Evolutionary conservation across 208 protist genomes (phyloP).

Genomic region (Leishmania turanica): DNA sequence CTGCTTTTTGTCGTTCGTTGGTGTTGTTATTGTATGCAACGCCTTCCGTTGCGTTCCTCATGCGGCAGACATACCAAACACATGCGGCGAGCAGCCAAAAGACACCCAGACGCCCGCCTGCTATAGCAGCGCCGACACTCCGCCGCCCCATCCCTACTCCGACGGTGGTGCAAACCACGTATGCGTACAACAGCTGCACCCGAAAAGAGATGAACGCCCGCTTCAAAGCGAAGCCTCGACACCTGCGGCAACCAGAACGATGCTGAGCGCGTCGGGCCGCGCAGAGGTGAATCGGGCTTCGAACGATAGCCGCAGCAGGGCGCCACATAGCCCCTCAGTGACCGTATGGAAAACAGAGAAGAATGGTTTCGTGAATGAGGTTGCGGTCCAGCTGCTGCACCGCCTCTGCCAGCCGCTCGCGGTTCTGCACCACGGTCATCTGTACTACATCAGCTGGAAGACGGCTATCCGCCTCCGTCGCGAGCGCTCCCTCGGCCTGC

Average conservation of each 20-base stretch:
- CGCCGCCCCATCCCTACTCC: background rate
- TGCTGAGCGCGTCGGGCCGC: background rate
- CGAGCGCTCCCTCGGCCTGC: background rate
- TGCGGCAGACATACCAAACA: background rate
- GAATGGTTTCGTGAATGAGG: slow-evolving; percentile 82
- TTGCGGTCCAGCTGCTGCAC: slow-evolving; percentile 39
- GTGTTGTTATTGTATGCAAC: background rate
- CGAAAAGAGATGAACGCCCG: background rate
- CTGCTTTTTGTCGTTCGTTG: background rate
- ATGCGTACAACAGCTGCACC: background rate
- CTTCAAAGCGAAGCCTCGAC: background rate
- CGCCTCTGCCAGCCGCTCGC: slow-evolving; percentile 45
- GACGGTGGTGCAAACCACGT: background rate
- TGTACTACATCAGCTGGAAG: slow-evolving; percentile 8
- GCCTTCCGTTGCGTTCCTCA: background rate
- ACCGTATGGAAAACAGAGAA: slow-evolving; percentile 80
- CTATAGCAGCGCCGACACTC: background rate
- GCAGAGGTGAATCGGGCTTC: background rate
- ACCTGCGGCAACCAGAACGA: background rate
- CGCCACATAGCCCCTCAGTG: background rate
- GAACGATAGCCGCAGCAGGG: background rate
- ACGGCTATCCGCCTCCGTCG: background rate
- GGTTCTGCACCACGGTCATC: slow-evolving; percentile 16
- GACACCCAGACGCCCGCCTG: background rate
- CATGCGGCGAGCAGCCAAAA: too few species aligned